Evolutionary conservation across 2,329 filamentous ascomycete genomes (phyloP).

Genomic region (Cladophialophora psammophila): DNA sequence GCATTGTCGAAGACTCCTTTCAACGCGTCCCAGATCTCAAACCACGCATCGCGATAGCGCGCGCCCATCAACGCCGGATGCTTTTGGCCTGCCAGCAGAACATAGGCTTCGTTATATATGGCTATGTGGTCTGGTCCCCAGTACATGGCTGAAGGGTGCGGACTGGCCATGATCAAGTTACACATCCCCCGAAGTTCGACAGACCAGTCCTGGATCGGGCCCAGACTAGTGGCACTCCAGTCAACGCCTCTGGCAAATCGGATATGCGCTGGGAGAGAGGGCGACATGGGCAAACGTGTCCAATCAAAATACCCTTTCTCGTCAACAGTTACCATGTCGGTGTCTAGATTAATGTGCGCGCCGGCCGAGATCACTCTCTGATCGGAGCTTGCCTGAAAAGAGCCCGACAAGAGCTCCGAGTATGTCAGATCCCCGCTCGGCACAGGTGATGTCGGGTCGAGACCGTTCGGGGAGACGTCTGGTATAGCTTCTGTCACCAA

Average conservation of each 20-base stretch:
- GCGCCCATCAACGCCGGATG: constrained; percentile 79
- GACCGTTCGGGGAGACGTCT: constrained; percentile 14
- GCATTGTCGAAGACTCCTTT: constrained; percentile 73
- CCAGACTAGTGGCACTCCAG: constrained; percentile 76
- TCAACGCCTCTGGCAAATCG: constrained; percentile 74
- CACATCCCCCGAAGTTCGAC: constrained; percentile 77
- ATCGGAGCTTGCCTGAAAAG: constrained; percentile 13
- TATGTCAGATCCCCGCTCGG: constrained; percentile 22
- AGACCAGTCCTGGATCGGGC: constrained; percentile 77
- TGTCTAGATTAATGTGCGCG: constrained; percentile 6
- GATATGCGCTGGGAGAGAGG: constrained; percentile 73
- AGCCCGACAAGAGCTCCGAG: constrained; percentile 27
- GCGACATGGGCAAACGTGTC: constrained; percentile 72
- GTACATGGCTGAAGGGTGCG: constrained; percentile 78
- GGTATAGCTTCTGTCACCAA: constrained; percentile 19
- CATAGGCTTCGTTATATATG: constrained; percentile 77
- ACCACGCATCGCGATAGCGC: constrained; percentile 72
- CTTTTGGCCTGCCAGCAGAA: constrained; percentile 75
- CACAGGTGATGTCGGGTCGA: constrained; percentile 21
- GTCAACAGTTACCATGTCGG: constrained; percentile 44
- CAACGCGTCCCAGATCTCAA: constrained; percentile 76
- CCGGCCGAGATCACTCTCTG: constrained; percentile 6
- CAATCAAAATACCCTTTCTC: constrained; percentile 75
- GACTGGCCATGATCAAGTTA: constrained; percentile 81
- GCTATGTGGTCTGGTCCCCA: constrained; percentile 75